A percentile compares a stretch with the other conserved stretches of the same genome.
Evolutionary conservation across 176 grass and related monocot genomes (phyloP).

Genomic region (Eragrostis curvula): DNA sequence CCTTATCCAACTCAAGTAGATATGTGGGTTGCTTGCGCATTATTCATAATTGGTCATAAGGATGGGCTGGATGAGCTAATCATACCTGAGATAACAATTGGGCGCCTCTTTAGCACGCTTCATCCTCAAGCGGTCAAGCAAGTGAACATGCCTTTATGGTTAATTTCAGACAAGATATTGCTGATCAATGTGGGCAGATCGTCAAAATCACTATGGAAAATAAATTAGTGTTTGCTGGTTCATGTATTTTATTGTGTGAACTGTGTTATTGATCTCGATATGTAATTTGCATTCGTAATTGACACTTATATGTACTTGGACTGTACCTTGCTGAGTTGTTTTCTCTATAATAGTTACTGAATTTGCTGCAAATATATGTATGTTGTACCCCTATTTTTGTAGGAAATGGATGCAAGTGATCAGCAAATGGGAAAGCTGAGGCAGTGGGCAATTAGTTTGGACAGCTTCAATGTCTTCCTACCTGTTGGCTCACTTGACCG

Average conservation of each 20-base stretch:
- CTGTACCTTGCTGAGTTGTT: neutral
- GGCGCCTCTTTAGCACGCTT: neutral
- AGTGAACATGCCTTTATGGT: neutral
- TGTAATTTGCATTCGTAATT: too few species aligned
- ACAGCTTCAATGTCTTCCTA: too few species aligned
- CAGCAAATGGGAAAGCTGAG: too few species aligned
- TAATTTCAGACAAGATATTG: neutral
- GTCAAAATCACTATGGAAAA: neutral
- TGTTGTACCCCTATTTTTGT: neutral
- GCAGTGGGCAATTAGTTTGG: neutral
- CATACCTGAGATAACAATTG: neutral
- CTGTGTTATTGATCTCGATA: too few species aligned
- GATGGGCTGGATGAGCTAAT: neutral
- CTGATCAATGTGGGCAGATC: neutral
- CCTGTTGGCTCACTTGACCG: too few species aligned
- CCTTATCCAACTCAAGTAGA: neutral
- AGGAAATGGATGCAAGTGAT: too few species aligned
- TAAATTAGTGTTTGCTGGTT: neutral
- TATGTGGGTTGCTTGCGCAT: neutral
- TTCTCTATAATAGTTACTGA: too few species aligned
- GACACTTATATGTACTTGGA: neutral
- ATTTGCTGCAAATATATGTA: too few species aligned
- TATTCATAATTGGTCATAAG: neutral
- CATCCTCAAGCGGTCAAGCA: neutral
- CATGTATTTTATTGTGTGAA: neutral